Evolutionary conservation across 2,329 filamentous ascomycete species (phyloP).

Genomic region (Fusarium xylarioides): DNA sequence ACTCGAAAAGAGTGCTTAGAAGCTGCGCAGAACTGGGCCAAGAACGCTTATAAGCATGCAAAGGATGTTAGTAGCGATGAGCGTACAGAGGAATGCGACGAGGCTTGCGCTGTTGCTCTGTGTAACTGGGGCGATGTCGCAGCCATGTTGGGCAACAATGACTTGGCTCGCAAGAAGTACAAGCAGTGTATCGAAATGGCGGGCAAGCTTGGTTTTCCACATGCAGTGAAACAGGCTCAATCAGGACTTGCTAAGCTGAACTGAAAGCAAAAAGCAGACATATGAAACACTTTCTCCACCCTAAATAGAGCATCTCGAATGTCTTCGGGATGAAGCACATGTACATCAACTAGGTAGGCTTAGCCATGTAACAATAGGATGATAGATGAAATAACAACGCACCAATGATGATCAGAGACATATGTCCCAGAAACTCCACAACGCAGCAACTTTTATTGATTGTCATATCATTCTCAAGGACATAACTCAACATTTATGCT

Average conservation of each 20-base stretch:
- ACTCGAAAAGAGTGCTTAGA: constrained; percentile 71
- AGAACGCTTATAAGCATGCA: constrained; percentile 76
- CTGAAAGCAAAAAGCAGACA: constrained; percentile 11
- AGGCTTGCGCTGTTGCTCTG: constrained; percentile 83
- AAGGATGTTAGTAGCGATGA: constrained; percentile 71
- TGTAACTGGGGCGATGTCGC: constrained; percentile 88
- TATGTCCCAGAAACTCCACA: neutral
- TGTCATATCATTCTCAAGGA: neutral
- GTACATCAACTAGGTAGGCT: neutral
- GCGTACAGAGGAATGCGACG: constrained; percentile 81
- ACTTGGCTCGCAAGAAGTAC: constrained; percentile 74
- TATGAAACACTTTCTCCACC: neutral
- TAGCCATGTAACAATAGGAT: constrained; percentile 20
- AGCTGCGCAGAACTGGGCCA: constrained; percentile 80
- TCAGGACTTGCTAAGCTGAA: constrained; percentile 55
- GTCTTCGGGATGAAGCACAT: neutral
- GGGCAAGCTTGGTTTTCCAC: constrained; percentile 60
- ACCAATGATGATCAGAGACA: neutral
- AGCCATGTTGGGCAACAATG: constrained; percentile 73
- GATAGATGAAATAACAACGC: neutral
- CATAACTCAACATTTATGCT: neutral
- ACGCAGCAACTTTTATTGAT: neutral
- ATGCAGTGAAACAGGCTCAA: constrained; percentile 62
- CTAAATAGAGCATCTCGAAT: neutral
- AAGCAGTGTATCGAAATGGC: constrained; percentile 72